These are phyloP conservation scores for Alternaria panax DNA, from an alignment of 2,329 filamentous ascomycete genomes.

Conservation along the genomic window DNA sequence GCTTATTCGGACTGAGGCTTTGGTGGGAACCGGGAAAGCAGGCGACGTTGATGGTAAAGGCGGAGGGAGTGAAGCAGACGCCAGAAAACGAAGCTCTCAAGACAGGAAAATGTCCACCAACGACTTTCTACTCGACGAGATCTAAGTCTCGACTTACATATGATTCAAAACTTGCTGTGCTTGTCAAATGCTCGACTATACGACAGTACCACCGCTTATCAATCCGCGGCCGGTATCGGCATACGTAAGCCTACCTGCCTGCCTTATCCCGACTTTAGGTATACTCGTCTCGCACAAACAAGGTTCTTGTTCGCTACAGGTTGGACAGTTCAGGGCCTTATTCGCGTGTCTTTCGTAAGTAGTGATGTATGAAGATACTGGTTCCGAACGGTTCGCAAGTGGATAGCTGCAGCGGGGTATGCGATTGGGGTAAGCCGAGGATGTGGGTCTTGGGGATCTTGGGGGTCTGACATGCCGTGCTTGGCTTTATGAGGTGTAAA, in stretches of 20 bases:
- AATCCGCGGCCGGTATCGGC: constrained; percentile 26
- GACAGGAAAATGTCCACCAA: neutral
- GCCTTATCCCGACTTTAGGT: neutral
- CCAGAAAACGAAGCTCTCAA: neutral
- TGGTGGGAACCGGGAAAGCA: too few relatives aligned
- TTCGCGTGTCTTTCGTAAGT: neutral
- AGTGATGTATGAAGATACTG: neutral
- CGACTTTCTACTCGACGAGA: neutral
- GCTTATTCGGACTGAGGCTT: neutral
- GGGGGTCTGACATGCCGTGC: neutral
- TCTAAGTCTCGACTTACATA: neutral
- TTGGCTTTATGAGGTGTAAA: neutral
- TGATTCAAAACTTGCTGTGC: constrained; percentile 10
- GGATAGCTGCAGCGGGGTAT: neutral
- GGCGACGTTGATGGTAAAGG: neutral
- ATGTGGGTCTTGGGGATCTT: too few relatives aligned
- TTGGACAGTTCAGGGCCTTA: neutral
- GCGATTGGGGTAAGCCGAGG: constrained; percentile 6
- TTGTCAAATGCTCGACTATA: neutral
- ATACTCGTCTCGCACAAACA: neutral
- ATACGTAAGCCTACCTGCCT: neutral
- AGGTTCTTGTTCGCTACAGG: neutral
- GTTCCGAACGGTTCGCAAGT: neutral
- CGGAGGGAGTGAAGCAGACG: neutral
- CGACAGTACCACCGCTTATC: neutral